Conservation (phyloP, 1,139 yeast genomes). For the Yamadazyma trypodendri region DNA sequence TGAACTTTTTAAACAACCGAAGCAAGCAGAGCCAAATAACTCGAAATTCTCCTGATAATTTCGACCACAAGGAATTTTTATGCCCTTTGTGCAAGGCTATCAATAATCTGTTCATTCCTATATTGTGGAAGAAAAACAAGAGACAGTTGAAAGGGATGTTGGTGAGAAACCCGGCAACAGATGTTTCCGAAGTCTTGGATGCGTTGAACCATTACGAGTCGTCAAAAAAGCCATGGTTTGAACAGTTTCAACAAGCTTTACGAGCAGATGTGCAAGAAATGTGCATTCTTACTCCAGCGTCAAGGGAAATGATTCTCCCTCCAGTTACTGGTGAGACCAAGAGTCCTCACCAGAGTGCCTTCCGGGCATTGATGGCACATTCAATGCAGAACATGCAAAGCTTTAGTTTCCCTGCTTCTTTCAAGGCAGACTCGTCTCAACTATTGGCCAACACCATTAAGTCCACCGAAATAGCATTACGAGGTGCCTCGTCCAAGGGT, state of each 20-base stretch:
- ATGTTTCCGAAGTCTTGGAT: slow-evolving; percentile 12
- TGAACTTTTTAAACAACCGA: slow-evolving; percentile 56
- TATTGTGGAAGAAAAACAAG: slow-evolving; percentile 48
- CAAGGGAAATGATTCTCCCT: slow-evolving; percentile 14
- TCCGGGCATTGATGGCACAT: slow-evolving; percentile 29
- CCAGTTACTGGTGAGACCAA: slow-evolving; percentile 7
- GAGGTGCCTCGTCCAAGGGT: slow-evolving; percentile 49
- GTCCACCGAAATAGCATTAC: slow-evolving; percentile 62
- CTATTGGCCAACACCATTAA: slow-evolving; percentile 57
- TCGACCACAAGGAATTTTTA: slow-evolving; percentile 67
- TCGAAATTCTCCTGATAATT: slow-evolving; percentile 76
- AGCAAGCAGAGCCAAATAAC: slow-evolving; percentile 71
- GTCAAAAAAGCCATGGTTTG: slow-evolving; percentile 27
- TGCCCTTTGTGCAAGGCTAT: slow-evolving; percentile 92
- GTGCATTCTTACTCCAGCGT: slow-evolving; percentile 25
- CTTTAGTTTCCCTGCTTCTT: slow-evolving; percentile 40
- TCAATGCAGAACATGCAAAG: slow-evolving; percentile 38
- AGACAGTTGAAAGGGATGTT: slow-evolving; percentile 25
- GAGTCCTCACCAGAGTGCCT: slow-evolving; percentile 23
- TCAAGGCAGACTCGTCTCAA: slow-evolving; percentile 35
- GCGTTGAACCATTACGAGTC: slow-evolving; percentile 19
- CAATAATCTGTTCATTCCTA: slow-evolving; percentile 80
- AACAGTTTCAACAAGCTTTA: slow-evolving; percentile 16
- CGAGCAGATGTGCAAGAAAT: slow-evolving; percentile 22
- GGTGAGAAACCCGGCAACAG: neutral